Conservation (phyloP, 2,329 filamentous ascomycete genomes). For the Fusarium palustre region DNA sequence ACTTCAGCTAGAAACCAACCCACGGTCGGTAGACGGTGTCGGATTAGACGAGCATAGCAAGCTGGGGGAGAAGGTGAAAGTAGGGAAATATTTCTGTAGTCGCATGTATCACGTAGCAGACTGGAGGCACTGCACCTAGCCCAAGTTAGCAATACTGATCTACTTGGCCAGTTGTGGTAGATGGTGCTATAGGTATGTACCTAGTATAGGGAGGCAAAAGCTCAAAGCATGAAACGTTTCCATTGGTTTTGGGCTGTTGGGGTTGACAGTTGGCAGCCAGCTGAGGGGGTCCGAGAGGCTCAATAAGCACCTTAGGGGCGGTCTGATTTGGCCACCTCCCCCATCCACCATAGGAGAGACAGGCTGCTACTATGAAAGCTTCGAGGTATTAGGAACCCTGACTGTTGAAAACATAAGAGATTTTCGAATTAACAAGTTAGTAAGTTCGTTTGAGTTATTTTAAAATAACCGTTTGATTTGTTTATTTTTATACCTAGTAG, state of each 20-base stretch:
- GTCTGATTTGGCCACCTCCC: background rate
- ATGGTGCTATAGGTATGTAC: constrained; percentile 27
- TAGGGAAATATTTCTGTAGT: background rate
- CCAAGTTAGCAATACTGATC: background rate
- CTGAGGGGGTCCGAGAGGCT: constrained; percentile 24
- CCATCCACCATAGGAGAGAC: no score
- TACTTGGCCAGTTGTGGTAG: constrained; percentile 10
- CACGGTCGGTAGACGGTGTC: constrained; percentile 11
- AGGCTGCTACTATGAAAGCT: background rate
- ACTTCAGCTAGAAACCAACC: constrained; percentile 9
- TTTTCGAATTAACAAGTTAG: no score
- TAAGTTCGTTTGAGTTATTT: background rate
- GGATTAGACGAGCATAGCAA: constrained; percentile 8
- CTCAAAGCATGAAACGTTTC: constrained; percentile 12
- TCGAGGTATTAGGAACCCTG: background rate
- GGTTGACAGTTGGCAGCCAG: constrained; percentile 24
- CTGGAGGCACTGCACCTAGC: background rate
- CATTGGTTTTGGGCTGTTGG: constrained; percentile 4
- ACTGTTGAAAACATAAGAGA: background rate
- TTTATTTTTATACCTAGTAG: background rate
- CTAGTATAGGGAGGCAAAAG: constrained; percentile 15
- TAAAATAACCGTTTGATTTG: background rate
- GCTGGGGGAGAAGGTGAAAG: background rate
- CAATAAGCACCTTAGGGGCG: background rate
- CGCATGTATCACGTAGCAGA: background rate